Percentiles rank a stretch among this genome's conserved stretches.
Evolutionary conservation across 2,329 filamentous ascomycete species (phyloP).

Genomic region (Pseudocercospora fijiensis): DNA sequence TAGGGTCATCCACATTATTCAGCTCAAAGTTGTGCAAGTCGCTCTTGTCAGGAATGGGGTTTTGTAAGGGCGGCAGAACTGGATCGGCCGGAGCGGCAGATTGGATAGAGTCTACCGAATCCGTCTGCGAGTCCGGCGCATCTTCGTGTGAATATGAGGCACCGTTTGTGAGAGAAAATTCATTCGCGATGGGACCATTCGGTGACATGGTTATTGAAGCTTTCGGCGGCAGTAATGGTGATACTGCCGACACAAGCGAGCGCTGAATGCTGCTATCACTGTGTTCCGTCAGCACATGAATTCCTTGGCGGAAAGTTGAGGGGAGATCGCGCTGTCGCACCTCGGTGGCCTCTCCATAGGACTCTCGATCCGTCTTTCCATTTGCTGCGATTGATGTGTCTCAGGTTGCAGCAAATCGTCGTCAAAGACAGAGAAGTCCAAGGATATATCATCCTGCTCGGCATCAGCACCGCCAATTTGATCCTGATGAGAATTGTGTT

Average conservation of each 20-base stretch:
- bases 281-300: not conserved
- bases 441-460: conserved; percentile 6
- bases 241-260: not conserved
- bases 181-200: not conserved
- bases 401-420: conserved; percentile 16
- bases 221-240: not conserved
- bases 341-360: conserved; percentile 4
- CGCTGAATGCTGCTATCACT: not conserved
- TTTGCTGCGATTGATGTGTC: not conserved
- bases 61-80: conserved; percentile 15
- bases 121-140: not conserved
- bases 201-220: not conserved
- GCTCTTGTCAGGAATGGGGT: conserved; percentile 8
- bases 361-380: not conserved
- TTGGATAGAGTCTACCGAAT: conserved; percentile 5
- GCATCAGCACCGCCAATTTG: not conserved
- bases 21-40: conserved; percentile 16
- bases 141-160: not conserved
- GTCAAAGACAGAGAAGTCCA: conserved; percentile 8
- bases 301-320: not conserved
- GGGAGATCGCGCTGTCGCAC: not conserved
- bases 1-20: conserved; percentile 16
- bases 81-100: conserved; percentile 3
- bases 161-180: not conserved
- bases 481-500: not conserved